Evolutionary conservation across 2,329 filamentous ascomycete genomes (phyloP), one percentile per base, ranked within the genome.

Genomic region (Ophiostoma tasmaniense): DNA sequence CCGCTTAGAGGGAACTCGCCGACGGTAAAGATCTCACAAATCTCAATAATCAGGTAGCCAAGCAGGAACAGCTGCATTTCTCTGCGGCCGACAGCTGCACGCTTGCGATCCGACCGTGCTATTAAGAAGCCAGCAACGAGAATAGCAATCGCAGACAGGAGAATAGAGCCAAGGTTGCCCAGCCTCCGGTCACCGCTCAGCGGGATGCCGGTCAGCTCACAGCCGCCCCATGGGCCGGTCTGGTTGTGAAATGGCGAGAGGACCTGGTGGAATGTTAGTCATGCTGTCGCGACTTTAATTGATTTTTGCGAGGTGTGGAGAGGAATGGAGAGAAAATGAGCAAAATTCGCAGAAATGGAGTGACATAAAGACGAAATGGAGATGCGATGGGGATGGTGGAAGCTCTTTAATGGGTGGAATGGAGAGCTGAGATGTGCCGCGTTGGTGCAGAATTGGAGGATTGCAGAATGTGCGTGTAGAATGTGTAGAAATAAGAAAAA

Each of bases 21-120:
- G 45, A 98, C 88, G 0, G 93, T 93, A 80, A 99, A 97, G 75
- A 99, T 97, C 78, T 98, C 95, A 80, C 93, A 97, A 75, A 99
- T 91, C 75, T 91, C 88, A 71, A 98, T 88, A 70, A 98, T 80
- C 69, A 96, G 90, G 78, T 92, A 99, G 66, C 90, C 89, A 59
- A 91, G 72, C 66, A 99, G 86, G 80, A 99, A 98, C 42, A 97
- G 76, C 83, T 99, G 95, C 87, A 99, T 98, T 80, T 99, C 95
- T 79, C 95, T 91, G 81, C 95, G 85, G 71, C 95, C 95, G 65
- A 99, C 95, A 69, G 95, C 95, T 69, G 95, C 95, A 78, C 90
- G 89, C 81, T 99, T 98, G 77, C 86, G 87, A 75, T 98, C 91
- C 25, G 95, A 96, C 73, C 87, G 85, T 80, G 90, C 86, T 78